Base-by-base conservation (phyloP, 2,329 filamentous ascomycete genomes). In the Aspergillus calidoustus region DNA sequence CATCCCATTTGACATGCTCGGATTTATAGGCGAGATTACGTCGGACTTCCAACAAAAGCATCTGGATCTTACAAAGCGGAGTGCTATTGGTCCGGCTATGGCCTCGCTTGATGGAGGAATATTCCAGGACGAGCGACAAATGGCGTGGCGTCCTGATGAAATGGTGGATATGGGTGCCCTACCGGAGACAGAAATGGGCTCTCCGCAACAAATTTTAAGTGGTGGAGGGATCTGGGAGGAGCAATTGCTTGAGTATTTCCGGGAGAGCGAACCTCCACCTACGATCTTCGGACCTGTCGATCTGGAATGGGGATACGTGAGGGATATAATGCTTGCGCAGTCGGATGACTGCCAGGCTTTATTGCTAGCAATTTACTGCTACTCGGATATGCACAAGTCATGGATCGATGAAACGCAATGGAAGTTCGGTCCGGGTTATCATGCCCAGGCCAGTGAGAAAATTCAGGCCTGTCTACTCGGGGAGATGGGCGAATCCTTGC, bases 21-120 rank as follows among this genome's bases (percentile, higher is more conserved):
- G 69, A 3, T 76, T 76, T 44, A 76, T 76, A 55, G 73, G 74
- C n/a, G 74, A 71, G 3, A 74, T 76, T 11, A 75, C 72, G 3
- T 74, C 72, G 3, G 74, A 76, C 47, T 62, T 76, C 25, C 69
- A 76, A 41, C 74, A 75, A 55, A 76, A 73, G 55, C 74, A 76
- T 55, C 61, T 71, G 5, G 71, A 75, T 49, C 57, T 76, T 60
- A 71, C 69, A 0, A 70, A 69, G 31, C 66, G 71, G 59, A 61
- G 44, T 11, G 23, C 46, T 5, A 53, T 50, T 7, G 44, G 13
- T 7, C 22, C 54, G 38, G 44, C 43, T 25, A 46, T 61, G 19
- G 23, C 23, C 31, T 43, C 47, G 31, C n/a, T 50, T 15, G 50
- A 58, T 25, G 44, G 31, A 3, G 54, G 31, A 4, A 22, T 54